These are phyloP conservation scores for Lolium perenne DNA, from an alignment of 176 grass and related monocot genomes.

Conservation along the genomic window DNA sequence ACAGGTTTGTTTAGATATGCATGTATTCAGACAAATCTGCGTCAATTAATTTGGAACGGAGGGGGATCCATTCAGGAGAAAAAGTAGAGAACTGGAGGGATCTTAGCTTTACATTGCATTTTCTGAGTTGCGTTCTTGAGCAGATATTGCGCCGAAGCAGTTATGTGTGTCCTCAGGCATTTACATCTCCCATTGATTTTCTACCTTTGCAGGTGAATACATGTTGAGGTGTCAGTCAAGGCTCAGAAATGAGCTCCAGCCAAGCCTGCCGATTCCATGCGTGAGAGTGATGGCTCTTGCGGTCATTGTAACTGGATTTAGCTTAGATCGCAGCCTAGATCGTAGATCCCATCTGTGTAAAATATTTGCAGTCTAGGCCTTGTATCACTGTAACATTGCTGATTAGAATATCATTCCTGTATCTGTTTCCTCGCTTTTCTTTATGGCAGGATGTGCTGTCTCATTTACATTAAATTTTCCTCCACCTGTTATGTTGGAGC, in stretches of 20 bases:
- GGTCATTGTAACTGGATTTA: constrained; percentile 48
- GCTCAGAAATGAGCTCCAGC: background rate
- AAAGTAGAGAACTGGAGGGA: too few relatives aligned
- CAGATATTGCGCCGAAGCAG: background rate
- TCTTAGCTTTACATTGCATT: background rate
- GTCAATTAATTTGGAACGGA: too few relatives aligned
- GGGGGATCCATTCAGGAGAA: background rate
- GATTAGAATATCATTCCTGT: constrained; percentile 7
- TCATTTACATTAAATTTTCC: background rate
- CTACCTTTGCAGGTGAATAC: constrained; percentile 27
- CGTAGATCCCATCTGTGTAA: constrained; percentile 47
- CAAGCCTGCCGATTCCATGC: background rate
- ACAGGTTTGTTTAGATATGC: too few relatives aligned
- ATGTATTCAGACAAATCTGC: too few relatives aligned
- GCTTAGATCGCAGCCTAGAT: constrained; percentile 52
- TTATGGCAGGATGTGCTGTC: background rate
- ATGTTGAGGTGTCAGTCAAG: constrained; percentile 16
- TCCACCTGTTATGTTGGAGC: background rate
- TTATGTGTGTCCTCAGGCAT: background rate
- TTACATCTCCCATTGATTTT: background rate
- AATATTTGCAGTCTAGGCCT: constrained; percentile 41
- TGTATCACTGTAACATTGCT: constrained; percentile 38
- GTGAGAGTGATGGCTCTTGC: background rate
- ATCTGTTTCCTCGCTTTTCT: background rate
- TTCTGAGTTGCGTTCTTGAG: background rate